Evolutionary conservation across 352 stramenopile species (phyloP).

Genomic region (Globisporangium rhizosaccharum): DNA sequence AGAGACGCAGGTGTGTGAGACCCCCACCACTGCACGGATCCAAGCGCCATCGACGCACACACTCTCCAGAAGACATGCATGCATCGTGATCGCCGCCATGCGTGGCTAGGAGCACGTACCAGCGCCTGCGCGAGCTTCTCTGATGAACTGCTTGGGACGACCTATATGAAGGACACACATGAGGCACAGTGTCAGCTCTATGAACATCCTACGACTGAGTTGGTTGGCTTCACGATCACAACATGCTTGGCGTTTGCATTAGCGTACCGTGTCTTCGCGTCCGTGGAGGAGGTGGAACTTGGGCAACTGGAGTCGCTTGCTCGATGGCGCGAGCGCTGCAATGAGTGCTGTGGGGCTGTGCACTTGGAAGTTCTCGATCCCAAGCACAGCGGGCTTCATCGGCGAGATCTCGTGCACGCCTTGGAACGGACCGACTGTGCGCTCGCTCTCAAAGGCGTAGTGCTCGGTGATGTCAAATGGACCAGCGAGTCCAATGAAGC

Average conservation of each 20-base stretch:
- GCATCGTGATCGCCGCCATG: too few species aligned
- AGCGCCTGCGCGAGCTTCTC: slow-evolving; percentile 42
- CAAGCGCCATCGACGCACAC: background rate
- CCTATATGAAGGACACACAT: slow-evolving; percentile 16
- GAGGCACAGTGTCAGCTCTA: background rate
- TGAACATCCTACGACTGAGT: too few species aligned
- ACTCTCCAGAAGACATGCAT: background rate
- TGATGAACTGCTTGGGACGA: slow-evolving; percentile 54
- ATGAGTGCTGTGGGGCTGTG: slow-evolving; percentile 46
- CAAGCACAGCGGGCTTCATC: slow-evolving; percentile 75
- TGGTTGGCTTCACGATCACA: background rate
- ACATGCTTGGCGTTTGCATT: background rate
- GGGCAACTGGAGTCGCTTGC: slow-evolving; percentile 36
- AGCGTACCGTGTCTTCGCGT: slow-evolving; percentile 33
- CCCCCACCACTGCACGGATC: too few species aligned
- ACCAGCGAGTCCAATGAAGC: slow-evolving; percentile 60
- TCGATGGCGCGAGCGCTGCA: slow-evolving; percentile 12
- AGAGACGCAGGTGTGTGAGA: too few species aligned
- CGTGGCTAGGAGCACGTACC: slow-evolving; percentile 20
- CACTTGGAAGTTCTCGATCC: slow-evolving; percentile 44
- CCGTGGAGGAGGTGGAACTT: slow-evolving; percentile 58
- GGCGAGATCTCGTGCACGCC: slow-evolving; percentile 70
- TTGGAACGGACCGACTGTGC: slow-evolving; percentile 42
- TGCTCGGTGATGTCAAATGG: slow-evolving; percentile 76
- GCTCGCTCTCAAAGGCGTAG: slow-evolving; percentile 63